phyloP scores from a whole-genome alignment of 2,329 filamentous ascomycete genomes.

The Chaetomiaceae sp. region DNA sequence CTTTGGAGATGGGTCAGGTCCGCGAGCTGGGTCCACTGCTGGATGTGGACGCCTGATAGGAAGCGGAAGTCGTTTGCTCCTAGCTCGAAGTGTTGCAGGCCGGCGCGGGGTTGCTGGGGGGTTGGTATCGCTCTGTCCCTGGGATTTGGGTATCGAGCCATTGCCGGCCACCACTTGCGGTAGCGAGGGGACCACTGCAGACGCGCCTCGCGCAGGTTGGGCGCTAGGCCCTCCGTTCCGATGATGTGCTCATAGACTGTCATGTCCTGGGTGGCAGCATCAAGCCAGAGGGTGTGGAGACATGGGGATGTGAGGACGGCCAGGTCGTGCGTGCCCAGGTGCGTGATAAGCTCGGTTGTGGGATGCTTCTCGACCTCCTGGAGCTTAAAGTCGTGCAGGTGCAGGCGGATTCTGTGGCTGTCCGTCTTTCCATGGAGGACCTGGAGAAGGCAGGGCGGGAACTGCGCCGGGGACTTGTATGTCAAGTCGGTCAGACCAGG shows the following conservation, averaged over 20 bases:
- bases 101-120: not conserved
- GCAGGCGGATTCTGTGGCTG: not conserved
- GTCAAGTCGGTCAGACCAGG: conserved; percentile 1
- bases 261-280: not conserved
- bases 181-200: not conserved
- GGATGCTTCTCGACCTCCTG: not conserved
- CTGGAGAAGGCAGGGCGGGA: conserved; percentile 1
- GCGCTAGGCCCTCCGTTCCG: not conserved
- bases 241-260: not conserved
- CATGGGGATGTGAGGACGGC: conserved; percentile 1
- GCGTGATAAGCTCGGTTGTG: no score
- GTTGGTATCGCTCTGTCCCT: no score
- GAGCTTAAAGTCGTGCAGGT: conserved; percentile 1
- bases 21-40: not conserved
- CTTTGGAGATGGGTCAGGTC: not conserved
- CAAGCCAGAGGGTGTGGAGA: not conserved
- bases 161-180: no score
- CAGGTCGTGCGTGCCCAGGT: not conserved
- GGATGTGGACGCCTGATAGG: not conserved
- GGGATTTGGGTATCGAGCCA: no score
- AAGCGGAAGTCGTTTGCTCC: not conserved
- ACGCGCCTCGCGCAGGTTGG: conserved; percentile 1
- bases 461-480: conserved; percentile 1
- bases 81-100: not conserved
- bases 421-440: not conserved